Base-by-base conservation (phyloP, 1,284 basidiomycete genomes). In the Sporisorium sorghi region DNA sequence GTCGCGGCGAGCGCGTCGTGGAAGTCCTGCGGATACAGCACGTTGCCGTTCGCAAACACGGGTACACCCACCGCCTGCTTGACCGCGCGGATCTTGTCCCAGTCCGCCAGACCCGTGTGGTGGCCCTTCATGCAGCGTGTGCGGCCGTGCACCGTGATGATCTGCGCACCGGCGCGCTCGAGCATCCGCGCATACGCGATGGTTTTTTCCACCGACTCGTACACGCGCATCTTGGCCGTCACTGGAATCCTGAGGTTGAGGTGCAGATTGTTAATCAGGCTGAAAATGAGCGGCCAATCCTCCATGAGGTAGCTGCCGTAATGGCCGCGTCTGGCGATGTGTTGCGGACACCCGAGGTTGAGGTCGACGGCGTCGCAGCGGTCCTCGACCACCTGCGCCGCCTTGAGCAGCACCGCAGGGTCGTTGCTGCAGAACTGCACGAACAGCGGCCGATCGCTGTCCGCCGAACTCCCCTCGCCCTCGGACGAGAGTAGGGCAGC, bases 1-100 rank as follows among this genome's bases (percentile, higher is more conserved):
- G 96, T 99, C 35, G 88, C 88, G 15, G 88, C 87, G 24, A 99
- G 85, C 82, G 94, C 96, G 7, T 87, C 87, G 44, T 88, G 87
- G 53, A 95, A 89, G 84, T 99, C 94, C 24, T 90, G 88, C 48
- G 91, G 88, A 85, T 89, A 94, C 11, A 98, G 89, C 52, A 98
- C 90, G 84, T 98, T 98, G n/a, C 96, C 96, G 84, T 99, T 99
- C 0, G 96, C 95, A 82, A 99, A 93, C 2, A 98, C 94, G 0
- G 96, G 96, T 0, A 98, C 90, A 2, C 89, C 90, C 30, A 97
- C 93, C 0, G 93, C 92, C 77, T 91, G 84, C 84, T 94, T 95
- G 70, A 97, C 93, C 0, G 92, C 91, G 17, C 88, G 87, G 79
- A 97, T 95, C 85, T 94, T 90, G n/a, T 46, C 54, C 86, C 86